Base-by-base conservation (phyloP, 2,329 filamentous ascomycete genomes). In the Alternaria sp. region DNA sequence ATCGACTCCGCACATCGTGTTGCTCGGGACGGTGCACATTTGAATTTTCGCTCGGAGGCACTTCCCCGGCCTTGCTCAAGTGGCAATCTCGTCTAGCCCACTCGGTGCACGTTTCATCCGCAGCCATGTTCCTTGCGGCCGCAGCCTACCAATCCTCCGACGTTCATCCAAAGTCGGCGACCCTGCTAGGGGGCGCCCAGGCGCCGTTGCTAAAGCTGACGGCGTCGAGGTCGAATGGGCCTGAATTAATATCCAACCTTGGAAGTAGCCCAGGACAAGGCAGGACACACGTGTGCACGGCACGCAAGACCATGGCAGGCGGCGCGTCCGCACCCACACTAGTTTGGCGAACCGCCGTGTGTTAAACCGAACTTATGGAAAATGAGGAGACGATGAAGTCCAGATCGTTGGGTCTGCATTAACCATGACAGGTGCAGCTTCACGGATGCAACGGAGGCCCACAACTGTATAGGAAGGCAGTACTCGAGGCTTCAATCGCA, bases 81-180 rank as follows among this genome's bases (percentile, higher is more conserved):
- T 41, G 28, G 30, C 37, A 41, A 37, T 53, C 28, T 53, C 37
- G 30, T 53, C 49, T 53, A 41, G 49, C 15, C 28, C 28, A 53
- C 20, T 43, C 28, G 37, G 49, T 30, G 28, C 26, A 26, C 51
- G 60, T 62, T 62, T 62, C 55, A 62, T 18, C 14, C 23, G 20
- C 23, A 54, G 28, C 60, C 55, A 51, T 62, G 28, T 62, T 62
- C 60, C 60, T 20, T 54, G 60, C 18, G 23, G 26, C 18, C 30
- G 33, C 30, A 47, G 18, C 49, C 23, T 20, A 15, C 21, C 28
- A 41, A 43, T 28, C 33, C 30, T 45, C 55, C 59, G 46, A 57
- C 26, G n/a, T 58, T 58, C 45, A 26, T 21, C 46, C 46, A 51
- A n/a, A 21, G 18, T 47, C 47, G 53, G 47, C 15, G 11, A 25